Conservation (phyloP, 78 protist species). For the Guillardia theta region DNA sequence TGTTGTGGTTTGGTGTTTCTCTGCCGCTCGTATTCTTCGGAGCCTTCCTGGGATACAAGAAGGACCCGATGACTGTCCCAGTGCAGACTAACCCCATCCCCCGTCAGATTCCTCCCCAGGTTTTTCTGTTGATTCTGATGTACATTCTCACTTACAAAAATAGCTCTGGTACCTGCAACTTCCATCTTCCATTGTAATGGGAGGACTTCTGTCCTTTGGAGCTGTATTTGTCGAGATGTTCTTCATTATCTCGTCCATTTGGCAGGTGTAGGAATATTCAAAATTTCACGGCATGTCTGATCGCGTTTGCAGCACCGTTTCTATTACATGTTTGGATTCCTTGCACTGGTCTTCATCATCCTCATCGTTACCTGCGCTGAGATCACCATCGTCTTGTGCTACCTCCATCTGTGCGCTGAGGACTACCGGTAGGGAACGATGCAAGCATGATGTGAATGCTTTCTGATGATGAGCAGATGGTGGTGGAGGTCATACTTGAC, state of each 20-base stretch:
- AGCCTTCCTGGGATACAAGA: conserved; percentile 84
- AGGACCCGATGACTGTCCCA: neutral
- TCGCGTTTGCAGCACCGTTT: conserved; percentile 50
- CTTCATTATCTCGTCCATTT: conserved; percentile 83
- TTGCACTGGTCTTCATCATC: conserved; percentile 73
- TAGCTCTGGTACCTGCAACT: too few species aligned
- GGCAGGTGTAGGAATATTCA: too few species aligned
- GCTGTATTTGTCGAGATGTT: conserved; percentile 91
- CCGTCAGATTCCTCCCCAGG: conserved; percentile 51
- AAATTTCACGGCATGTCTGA: too few species aligned
- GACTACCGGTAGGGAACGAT: conserved; percentile 19
- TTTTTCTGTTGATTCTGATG: conserved; percentile 43
- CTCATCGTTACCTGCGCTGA: conserved; percentile 37
- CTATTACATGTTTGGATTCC: conserved; percentile 75
- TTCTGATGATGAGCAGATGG: neutral
- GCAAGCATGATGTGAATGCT: too few species aligned
- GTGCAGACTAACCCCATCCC: conserved; percentile 37
- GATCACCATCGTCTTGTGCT: conserved; percentile 19
- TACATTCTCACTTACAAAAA: neutral
- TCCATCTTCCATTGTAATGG: too few species aligned
- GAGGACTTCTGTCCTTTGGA: too few species aligned
- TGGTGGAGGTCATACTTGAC: neutral
- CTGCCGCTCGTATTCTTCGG: conserved; percentile 93
- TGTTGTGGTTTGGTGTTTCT: conserved; percentile 90
- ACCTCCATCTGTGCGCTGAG: conserved; percentile 66